These are phyloP conservation scores for Penicillium robsamsonii DNA, from an alignment of 495 filamentous ascomycete genomes.

Conservation along the genomic window DNA sequence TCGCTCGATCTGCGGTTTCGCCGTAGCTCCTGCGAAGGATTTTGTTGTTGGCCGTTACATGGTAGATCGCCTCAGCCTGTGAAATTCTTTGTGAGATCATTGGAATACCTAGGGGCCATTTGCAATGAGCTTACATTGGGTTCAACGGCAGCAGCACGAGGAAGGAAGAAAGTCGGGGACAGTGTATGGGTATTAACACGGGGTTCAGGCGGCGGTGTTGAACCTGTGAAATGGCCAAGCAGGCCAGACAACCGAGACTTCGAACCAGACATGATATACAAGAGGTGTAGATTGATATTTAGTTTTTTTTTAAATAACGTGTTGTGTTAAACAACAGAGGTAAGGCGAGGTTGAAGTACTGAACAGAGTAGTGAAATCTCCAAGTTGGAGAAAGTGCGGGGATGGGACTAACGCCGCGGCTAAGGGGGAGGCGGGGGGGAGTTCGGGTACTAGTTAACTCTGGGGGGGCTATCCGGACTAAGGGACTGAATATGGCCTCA, in stretches of 20 bases:
- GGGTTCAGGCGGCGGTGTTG: slow-evolving; percentile 43
- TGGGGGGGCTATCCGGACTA: slow-evolving; percentile 1
- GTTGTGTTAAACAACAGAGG: neutral
- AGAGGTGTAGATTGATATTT: neutral
- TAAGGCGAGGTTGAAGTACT: neutral
- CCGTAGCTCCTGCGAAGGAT: slow-evolving; percentile 71
- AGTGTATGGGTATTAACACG: slow-evolving; percentile 72
- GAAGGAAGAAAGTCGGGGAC: slow-evolving; percentile 86
- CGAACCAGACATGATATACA: slow-evolving; percentile 51
- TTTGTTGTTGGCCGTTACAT: slow-evolving; percentile 76
- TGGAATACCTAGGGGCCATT: neutral
- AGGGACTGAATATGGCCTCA: slow-evolving; percentile 1
- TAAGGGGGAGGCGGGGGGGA: neutral
- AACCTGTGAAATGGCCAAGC: slow-evolving; percentile 57
- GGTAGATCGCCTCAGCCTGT: slow-evolving; percentile 79
- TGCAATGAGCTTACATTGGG: slow-evolving; percentile 59
- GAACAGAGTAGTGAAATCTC: neutral
- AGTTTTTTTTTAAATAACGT: too few species aligned
- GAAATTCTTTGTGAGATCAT: slow-evolving; percentile 1
- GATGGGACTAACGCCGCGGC: slow-evolving; percentile 8
- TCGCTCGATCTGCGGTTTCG: slow-evolving; percentile 78
- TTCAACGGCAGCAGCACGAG: slow-evolving; percentile 84
- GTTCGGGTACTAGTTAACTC: slow-evolving; percentile 3
- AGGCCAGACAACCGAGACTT: slow-evolving; percentile 59
- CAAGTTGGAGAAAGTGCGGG: slow-evolving; percentile 29